These are phyloP conservation scores for Fusarium neocosmosporiellum DNA, from an alignment of 2,329 filamentous ascomycete species.

Conservation along the genomic window DNA sequence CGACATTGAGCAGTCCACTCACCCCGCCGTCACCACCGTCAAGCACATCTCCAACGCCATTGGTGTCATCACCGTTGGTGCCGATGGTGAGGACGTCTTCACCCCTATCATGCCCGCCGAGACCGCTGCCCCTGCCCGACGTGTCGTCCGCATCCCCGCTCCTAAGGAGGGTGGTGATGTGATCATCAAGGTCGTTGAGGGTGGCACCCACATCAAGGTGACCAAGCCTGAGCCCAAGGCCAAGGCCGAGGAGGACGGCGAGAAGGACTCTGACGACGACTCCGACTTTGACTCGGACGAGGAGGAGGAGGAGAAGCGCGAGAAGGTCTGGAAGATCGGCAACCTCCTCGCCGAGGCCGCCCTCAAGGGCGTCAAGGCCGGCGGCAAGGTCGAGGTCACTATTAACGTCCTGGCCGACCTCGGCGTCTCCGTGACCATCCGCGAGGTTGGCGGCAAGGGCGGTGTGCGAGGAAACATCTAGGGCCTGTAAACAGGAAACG, in stretches of 20 bases:
- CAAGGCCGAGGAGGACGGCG: slow-evolving; percentile 73
- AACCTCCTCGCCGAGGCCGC: slow-evolving; percentile 86
- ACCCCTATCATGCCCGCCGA: slow-evolving; percentile 84
- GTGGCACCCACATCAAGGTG: slow-evolving; percentile 90
- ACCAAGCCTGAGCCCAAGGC: slow-evolving; percentile 86
- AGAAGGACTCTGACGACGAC: slow-evolving; percentile 72
- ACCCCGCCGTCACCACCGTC: slow-evolving; percentile 93
- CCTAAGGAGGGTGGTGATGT: slow-evolving; percentile 88
- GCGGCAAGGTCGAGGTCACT: slow-evolving; percentile 91
- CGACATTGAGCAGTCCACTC: slow-evolving; percentile 95
- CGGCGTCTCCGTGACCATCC: slow-evolving; percentile 79
- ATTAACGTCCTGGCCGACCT: slow-evolving; percentile 88
- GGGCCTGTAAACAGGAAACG: slow-evolving; percentile 34
- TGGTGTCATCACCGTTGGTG: slow-evolving; percentile 78
- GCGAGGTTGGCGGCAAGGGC: slow-evolving; percentile 89
- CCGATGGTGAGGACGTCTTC: slow-evolving; percentile 75
- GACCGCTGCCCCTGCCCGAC: slow-evolving; percentile 89
- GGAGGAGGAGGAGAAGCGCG: slow-evolving; percentile 88
- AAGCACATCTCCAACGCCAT: slow-evolving; percentile 91
- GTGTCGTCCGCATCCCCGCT: slow-evolving; percentile 81
- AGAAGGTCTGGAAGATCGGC: slow-evolving; percentile 93
- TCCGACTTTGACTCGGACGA: slow-evolving; percentile 66
- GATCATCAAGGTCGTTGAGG: slow-evolving; percentile 88
- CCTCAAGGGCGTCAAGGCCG: slow-evolving; percentile 86
- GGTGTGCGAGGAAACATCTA: slow-evolving; percentile 75